A percentile compares a stretch with the other conserved stretches of the same genome.
Evolutionary conservation across 331 rosid genomes (phyloP).

Genomic region (Stylosanthes scabra): DNA sequence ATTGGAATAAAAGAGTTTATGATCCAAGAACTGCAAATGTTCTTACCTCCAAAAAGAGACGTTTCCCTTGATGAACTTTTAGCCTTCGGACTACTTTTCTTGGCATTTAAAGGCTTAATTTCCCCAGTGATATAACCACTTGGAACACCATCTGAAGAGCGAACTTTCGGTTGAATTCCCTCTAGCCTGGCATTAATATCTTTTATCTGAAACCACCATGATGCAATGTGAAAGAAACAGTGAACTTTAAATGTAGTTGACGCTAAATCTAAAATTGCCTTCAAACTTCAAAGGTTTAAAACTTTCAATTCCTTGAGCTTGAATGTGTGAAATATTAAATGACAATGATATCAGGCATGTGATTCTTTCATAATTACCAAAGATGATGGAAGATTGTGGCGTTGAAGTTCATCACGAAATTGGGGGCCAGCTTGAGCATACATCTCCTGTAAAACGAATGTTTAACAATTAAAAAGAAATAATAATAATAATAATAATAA

Average conservation of each 20-base stretch:
- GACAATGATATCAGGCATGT: slow-evolving; percentile 20
- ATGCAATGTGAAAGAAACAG: slow-evolving; percentile 21
- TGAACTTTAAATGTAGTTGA: slow-evolving; percentile 13
- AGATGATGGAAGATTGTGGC: slow-evolving; percentile 88
- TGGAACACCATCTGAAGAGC: slow-evolving; percentile 71
- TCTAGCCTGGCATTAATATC: slow-evolving; percentile 98
- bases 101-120: slow-evolving; percentile 57
- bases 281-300: slow-evolving; percentile 16
- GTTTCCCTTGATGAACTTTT: slow-evolving; percentile 83
- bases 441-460: slow-evolving; percentile 79
- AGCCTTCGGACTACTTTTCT: slow-evolving; percentile 95
- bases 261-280: slow-evolving; percentile 30
- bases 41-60: slow-evolving; percentile 94
- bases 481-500: slow-evolving; percentile 19
- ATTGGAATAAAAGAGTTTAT: slow-evolving; percentile 12
- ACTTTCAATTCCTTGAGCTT: neutral
- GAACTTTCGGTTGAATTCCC: slow-evolving; percentile 88
- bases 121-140: slow-evolving; percentile 73
- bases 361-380: slow-evolving; percentile 59
- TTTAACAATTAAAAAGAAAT: slow-evolving; percentile 22
- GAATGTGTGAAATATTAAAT: slow-evolving; percentile 9
- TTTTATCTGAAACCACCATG: slow-evolving; percentile 73
- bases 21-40: slow-evolving; percentile 32
- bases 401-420: slow-evolving; percentile 96
- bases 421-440: slow-evolving; percentile 94